Percentiles rank a stretch among this genome's conserved stretches.
Evolutionary conservation across 768 basidiomycete genomes (phyloP).

Genomic region (Rubroboletus satanas): DNA sequence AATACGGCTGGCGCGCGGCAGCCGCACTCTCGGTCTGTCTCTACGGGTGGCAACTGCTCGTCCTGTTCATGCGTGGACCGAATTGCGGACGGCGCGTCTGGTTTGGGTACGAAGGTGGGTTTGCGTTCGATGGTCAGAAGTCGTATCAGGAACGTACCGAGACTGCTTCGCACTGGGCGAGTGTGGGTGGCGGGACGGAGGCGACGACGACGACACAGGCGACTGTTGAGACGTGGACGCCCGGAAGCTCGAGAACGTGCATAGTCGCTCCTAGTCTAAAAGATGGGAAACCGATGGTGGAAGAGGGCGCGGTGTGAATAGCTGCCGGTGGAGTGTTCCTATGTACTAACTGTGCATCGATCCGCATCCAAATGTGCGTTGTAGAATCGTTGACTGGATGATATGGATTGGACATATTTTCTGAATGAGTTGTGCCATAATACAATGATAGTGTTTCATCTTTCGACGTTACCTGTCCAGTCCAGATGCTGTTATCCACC

Average conservation of each 20-base stretch:
- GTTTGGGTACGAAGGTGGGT: conserved; percentile 64
- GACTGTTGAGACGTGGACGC: conserved; percentile 5
- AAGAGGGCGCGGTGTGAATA: not conserved
- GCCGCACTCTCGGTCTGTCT: conserved; percentile 33
- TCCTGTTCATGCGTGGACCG: conserved; percentile 39
- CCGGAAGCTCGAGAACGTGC: conserved; percentile 1
- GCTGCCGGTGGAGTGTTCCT: not conserved
- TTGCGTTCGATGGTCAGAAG: conserved; percentile 4
- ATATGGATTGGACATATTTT: not conserved
- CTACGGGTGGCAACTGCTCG: conserved; percentile 31
- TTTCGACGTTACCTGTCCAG: not conserved
- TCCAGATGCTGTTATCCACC: not conserved
- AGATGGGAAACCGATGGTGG: not conserved
- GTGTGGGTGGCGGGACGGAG: not conserved
- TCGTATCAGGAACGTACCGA: not conserved
- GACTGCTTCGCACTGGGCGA: not conserved
- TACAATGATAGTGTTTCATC: not conserved
- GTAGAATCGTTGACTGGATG: not conserved
- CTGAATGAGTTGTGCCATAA: not conserved
- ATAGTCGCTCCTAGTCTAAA: not conserved
- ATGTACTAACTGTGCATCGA: not conserved
- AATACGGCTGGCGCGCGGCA: conserved; percentile 37
- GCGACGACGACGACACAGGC: not conserved
- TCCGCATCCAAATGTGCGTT: not conserved
- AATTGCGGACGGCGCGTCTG: conserved; percentile 37